Percentiles rank a stretch among this genome's conserved stretches.
These are phyloP conservation scores for Aureobasidium zeae DNA, from an alignment of 2,329 filamentous ascomycete species.

Conservation along the genomic window DNA sequence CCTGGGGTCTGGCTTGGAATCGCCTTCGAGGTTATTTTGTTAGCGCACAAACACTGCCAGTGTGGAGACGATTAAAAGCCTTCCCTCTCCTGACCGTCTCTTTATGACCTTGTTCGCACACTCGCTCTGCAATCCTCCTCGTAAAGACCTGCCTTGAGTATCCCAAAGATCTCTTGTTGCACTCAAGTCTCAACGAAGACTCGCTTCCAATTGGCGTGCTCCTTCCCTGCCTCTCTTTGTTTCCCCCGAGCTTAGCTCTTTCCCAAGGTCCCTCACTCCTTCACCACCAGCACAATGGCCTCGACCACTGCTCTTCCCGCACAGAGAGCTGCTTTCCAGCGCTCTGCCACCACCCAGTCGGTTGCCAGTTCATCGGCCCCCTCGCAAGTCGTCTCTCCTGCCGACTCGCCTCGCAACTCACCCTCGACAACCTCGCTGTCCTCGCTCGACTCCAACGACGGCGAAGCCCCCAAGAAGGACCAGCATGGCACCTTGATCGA, in stretches of 20 bases:
- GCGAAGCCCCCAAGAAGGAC: slow-evolving; percentile 42
- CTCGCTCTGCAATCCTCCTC: slow-evolving; percentile 4
- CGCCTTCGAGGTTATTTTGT: neutral
- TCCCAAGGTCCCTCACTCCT: slow-evolving; percentile 3
- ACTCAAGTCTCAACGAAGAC: neutral
- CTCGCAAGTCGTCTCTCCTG: slow-evolving; percentile 47
- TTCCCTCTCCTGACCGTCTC: neutral
- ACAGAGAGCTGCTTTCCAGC: slow-evolving; percentile 34
- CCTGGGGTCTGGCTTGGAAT: neutral
- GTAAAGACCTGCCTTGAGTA: neutral
- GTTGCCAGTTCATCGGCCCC: slow-evolving; percentile 43
- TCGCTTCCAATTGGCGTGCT: slow-evolving; percentile 6
- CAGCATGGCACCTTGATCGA: slow-evolving; percentile 65
- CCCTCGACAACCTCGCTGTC: slow-evolving; percentile 85
- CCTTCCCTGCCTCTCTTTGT: slow-evolving; percentile 9
- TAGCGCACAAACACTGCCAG: slow-evolving; percentile 7
- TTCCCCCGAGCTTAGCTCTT: slow-evolving; percentile 7
- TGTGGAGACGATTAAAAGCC: slow-evolving; percentile 10
- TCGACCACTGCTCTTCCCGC: slow-evolving; percentile 45
- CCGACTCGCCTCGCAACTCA: slow-evolving; percentile 53
- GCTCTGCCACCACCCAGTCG: slow-evolving; percentile 44
- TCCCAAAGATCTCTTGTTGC: slow-evolving; percentile 8
- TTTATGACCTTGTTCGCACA: slow-evolving; percentile 9
- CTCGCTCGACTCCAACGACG: slow-evolving; percentile 65
- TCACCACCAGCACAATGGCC: slow-evolving; percentile 16